Percentiles rank a stretch among this genome's conserved stretches.
Evolutionary conservation across 2,329 filamentous ascomycete genomes (phyloP).

Genomic region (Fusarium praegraminearum): DNA sequence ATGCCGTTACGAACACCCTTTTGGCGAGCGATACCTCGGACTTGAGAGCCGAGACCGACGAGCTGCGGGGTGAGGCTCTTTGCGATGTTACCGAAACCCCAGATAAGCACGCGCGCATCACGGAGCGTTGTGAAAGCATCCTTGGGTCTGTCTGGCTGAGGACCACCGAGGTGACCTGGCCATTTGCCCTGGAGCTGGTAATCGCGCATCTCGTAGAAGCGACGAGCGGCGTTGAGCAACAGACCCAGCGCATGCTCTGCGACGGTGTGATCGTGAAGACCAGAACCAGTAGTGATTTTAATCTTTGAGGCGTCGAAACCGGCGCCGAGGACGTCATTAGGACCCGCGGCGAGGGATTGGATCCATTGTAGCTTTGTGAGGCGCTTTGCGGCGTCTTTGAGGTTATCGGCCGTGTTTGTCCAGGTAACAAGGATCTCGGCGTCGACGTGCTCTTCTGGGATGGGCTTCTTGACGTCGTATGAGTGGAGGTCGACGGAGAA

Average conservation of each 20-base stretch:
- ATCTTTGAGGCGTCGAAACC: slow-evolving; percentile 67
- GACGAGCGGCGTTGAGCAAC: slow-evolving; percentile 65
- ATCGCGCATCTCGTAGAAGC: slow-evolving; percentile 73
- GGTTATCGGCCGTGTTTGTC: slow-evolving; percentile 69
- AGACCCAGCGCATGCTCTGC: slow-evolving; percentile 73
- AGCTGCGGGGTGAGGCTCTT: slow-evolving; percentile 69
- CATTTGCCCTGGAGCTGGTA: slow-evolving; percentile 68
- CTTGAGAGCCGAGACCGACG: slow-evolving; percentile 66
- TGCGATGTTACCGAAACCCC: slow-evolving; percentile 76
- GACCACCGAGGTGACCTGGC: slow-evolving; percentile 71
- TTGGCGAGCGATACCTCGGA: slow-evolving; percentile 68
- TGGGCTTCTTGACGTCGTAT: slow-evolving; percentile 68
- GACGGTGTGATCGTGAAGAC: slow-evolving; percentile 73
- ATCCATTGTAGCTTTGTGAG: slow-evolving; percentile 72
- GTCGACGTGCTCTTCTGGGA: slow-evolving; percentile 69
- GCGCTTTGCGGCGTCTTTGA: slow-evolving; percentile 66
- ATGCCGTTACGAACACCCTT: slow-evolving; percentile 69
- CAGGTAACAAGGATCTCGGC: slow-evolving; percentile 72
- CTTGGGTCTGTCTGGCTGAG: slow-evolving; percentile 68
- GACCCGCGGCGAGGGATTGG: slow-evolving; percentile 74
- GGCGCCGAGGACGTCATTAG: slow-evolving; percentile 72
- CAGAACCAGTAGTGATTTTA: slow-evolving; percentile 70
- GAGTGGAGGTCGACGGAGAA: slow-evolving; percentile 68
- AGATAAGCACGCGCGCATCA: slow-evolving; percentile 69
- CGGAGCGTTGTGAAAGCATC: slow-evolving; percentile 70